A percentile compares a stretch with the other conserved stretches of the same genome.
These are phyloP conservation scores for Cladosporium cucumerinum DNA, from an alignment of 2,329 filamentous ascomycete genomes.

Conservation along the genomic window DNA sequence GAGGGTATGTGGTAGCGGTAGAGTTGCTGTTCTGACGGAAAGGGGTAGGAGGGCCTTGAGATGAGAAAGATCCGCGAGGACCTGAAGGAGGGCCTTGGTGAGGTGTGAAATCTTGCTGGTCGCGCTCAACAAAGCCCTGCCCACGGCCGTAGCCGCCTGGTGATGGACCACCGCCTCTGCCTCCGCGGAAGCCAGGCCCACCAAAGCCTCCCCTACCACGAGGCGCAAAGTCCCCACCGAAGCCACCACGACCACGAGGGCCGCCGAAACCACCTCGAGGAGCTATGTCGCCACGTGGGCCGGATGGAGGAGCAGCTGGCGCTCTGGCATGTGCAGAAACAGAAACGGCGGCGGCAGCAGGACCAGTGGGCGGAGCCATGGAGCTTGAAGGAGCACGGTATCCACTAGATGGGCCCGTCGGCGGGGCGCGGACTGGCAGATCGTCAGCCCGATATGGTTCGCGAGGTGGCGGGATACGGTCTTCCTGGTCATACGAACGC, in stretches of 20 bases:
- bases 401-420: constrained; percentile 28
- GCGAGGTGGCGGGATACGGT: constrained; percentile 27
- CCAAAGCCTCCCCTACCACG: constrained; percentile 31
- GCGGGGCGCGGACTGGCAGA: constrained; percentile 26
- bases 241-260: constrained; percentile 40
- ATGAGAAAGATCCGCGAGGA: constrained; percentile 32
- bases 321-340: constrained; percentile 24
- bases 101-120: constrained; percentile 12
- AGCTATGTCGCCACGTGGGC: constrained; percentile 30
- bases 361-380: constrained; percentile 34
- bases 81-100: constrained; percentile 31
- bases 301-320: constrained; percentile 29
- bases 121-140: constrained; percentile 16
- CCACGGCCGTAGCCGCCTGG: constrained; percentile 16
- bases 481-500: constrained; percentile 21
- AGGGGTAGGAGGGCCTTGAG: constrained; percentile 26
- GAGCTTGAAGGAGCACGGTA: constrained; percentile 22
- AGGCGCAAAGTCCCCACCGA: constrained; percentile 30
- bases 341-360: constrained; percentile 25
- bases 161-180: constrained; percentile 26
- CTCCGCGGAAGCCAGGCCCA: constrained; percentile 32
- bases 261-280: constrained; percentile 37
- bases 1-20: constrained; percentile 45
- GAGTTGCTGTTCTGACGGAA: constrained; percentile 44
- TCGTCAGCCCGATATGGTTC: constrained; percentile 30